Base-by-base conservation (phyloP, 1,139 yeast species). In the Pneumocystis murina region DNA sequence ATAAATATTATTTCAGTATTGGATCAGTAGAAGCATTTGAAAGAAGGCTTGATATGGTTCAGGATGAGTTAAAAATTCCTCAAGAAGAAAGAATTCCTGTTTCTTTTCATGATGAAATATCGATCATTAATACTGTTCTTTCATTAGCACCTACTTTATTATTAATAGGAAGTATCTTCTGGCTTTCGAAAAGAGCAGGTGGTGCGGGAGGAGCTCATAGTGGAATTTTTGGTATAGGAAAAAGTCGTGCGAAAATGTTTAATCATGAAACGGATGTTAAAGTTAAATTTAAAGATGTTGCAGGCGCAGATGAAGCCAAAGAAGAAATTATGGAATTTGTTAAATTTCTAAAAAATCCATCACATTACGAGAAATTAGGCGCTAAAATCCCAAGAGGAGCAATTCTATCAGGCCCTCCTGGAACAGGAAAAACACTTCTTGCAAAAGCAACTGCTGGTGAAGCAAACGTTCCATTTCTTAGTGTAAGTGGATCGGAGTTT, bases 401-500 rank as follows among this genome's bases (percentile, higher is more conserved):
- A 14, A 89, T 92, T 68, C 78, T 94, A 66, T 87, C 96, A 16
- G 98, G 98, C 66, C 96, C 97, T n/a, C 98, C 98, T 62, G 98
- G 98, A 79, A 92, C 98, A 7, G 98, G 98, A 84, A 92, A 92
- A 75, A 92, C 98, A 0, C 78, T 92, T 68, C 78, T 92, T 65
- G 98, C 98, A n/a, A 91, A 88, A 74, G 98, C 98, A 4, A 92
- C 97, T 59, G 98, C 98, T 0, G 98, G 98, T 68, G 98, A 92
- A 75, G 97, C 97, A 0, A 95, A 92, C 62, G 98, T 92, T 60
- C 97, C 98, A 55, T 92, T 92, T 72, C 83, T 84, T 69, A 86
- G 96, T 17, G 97, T 92, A 14, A 87, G 96, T 5, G 98, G 97
- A 69, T 90, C 97, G n/a, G 97, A 92, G 73, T 92, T 92, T 69